Base-by-base conservation (phyloP, 2,329 filamentous ascomycete species). In the Colletotrichum phormii region DNA sequence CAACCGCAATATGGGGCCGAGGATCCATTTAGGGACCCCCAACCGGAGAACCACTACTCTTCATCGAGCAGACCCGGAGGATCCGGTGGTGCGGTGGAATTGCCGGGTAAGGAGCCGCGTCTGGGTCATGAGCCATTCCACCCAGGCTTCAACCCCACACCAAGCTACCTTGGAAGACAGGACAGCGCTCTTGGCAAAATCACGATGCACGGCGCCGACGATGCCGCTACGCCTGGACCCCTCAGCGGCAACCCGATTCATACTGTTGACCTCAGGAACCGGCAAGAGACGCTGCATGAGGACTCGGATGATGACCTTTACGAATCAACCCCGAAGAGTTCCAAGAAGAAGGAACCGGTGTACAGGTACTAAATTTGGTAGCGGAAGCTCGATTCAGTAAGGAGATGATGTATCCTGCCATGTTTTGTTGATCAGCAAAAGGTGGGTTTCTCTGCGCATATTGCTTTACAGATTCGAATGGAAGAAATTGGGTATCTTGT, bases 161-260 rank as follows among this genome's bases (percentile, higher is more conserved):
- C 77, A 31, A 82, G 82, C 74, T 83, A 83, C 62, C 54, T 80
- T 2, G 79, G 78, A 55, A 79, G 83, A 46, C 83, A 85, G 75
- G 83, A 85, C 18, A 85, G 83, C 67, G 83, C 83, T 24, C 66
- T 82, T 54, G 82, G 80, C 51, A 84, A 84, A 76, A 77, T 84
- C 71, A 75, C 81, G 9, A 85, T 85, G 84, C 83, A 84, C 60
- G 84, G 83, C 8, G 83, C 80, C 49, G 79, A 64, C 15, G 46
- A 49, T 15, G 70, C 70, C 22, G 24, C 61, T 12, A 66, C 70
- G 18, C 70, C 60, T n/a, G 61, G 61, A 9, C 60, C 60, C 7
- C 60, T 70, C 62, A 75, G 51, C 67, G 67, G 24, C 72, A 76
- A 64, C 75, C 61, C 71, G 9, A 62, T 72, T 11, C 55, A 72